Base-by-base conservation (phyloP, 129 eudicot genomes). In the Flaveria linearis region DNA sequence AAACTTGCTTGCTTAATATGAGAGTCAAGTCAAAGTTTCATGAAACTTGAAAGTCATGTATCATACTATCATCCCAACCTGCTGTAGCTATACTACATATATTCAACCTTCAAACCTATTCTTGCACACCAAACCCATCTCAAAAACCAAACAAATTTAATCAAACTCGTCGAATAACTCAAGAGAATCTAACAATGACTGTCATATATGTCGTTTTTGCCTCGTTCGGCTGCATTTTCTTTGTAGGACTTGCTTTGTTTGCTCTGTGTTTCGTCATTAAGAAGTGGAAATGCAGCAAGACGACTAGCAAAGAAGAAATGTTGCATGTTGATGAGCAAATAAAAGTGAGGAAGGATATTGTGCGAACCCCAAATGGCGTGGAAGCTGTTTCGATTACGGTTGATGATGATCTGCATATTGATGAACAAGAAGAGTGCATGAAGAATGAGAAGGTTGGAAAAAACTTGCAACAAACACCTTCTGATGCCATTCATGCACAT, bases 391-490 rank as follows among this genome's bases (percentile, higher is more conserved):
- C 85, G 2, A 78, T 89, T 3, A 80, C 87, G 0, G 57, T 89
- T 0, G 96, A 92, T 57, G 98, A 92, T 45, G 93, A 89, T 68
- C 80, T 87, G 53, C 93, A 86, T 55, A 53, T 73, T 26, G 89
- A 87, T 20, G 72, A 72, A 26, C 80, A 83, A 39, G 87, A 89
- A 74, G 83, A 69, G 77, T 85, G 76, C 47, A 64, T 12, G 57
- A 89, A 81, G 81, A 83, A 73, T 49, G 91, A 87, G 82, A 73
- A 49, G 77, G 7, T 82, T 14, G 89, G 84, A 9, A 64, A 75
- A 75, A 5, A 18, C 20, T 30, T 76, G 43, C 72, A 78, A 61
- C 65, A 78, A 71, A 60, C 51, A 49, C 42, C 76, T 28, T 28
- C 30, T 74, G 45, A 16, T 53, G 68, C 61, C 36, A 23, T 52